Conservation (phyloP, 257 asterid genomes). For the Solanum chiquidenum region DNA sequence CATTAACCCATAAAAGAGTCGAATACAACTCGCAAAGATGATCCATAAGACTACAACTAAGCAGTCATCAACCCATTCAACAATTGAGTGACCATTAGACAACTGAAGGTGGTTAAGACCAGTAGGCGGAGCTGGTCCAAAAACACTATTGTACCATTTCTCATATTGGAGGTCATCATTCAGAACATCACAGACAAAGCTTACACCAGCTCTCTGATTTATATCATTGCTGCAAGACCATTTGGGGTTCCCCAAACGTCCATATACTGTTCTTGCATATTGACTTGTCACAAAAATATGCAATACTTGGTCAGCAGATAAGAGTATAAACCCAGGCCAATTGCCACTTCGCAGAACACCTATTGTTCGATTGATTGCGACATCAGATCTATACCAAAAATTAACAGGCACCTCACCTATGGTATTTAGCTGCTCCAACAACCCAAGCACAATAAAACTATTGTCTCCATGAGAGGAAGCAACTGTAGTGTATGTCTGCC, state of each 20-base stretch:
- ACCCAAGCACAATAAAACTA: no score
- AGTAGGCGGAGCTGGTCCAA: background rate
- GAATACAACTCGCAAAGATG: background rate
- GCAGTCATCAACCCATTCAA: background rate
- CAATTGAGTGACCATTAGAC: background rate
- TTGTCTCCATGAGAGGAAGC: no score
- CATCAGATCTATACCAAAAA: no score
- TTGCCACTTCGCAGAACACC: no score
- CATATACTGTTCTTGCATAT: no score
- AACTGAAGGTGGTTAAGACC: background rate
- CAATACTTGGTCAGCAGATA: no score
- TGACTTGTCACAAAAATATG: no score
- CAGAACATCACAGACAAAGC: background rate
- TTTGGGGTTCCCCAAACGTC: background rate
- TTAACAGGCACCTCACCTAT: no score
- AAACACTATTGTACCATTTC: background rate
- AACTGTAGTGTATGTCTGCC: no score
- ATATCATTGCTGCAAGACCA: background rate
- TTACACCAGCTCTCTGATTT: background rate
- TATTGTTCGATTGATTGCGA: no score
- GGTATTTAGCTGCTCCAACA: no score
- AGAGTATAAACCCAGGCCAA: no score
- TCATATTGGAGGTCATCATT: background rate
- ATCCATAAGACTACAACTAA: background rate
- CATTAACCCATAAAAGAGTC: background rate